These are phyloP conservation scores for Pecoramyces ruminantium DNA, from an alignment of 192 early-diverging fungal genomes.

Conservation along the genomic window DNA sequence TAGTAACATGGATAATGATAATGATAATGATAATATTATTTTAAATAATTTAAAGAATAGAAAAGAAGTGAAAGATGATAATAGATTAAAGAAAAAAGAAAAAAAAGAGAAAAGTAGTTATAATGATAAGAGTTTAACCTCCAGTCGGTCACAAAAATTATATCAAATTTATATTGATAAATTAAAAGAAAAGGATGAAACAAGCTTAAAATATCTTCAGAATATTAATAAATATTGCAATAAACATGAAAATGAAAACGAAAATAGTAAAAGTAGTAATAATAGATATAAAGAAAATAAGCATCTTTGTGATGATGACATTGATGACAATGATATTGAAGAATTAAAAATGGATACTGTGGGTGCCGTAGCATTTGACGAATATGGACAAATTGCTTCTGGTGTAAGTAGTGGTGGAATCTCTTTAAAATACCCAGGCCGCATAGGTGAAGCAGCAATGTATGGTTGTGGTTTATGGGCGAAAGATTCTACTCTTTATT, in stretches of 20 bases:
- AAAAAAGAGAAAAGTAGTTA: slow-evolving; percentile 19
- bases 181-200: too few relatives aligned
- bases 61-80: slow-evolving; percentile 15
- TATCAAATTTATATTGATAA: too few relatives aligned
- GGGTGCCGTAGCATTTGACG: slow-evolving; percentile 62
- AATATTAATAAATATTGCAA: background rate
- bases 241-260: background rate
- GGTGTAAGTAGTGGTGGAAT: slow-evolving; percentile 81
- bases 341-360: slow-evolving; percentile 64
- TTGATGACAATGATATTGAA: slow-evolving; percentile 5
- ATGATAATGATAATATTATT: too few relatives aligned
- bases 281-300: too few relatives aligned
- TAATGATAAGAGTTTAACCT: slow-evolving; percentile 2
- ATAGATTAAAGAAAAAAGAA: slow-evolving; percentile 24
- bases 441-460: slow-evolving; percentile 75
- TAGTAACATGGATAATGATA: too few relatives aligned
- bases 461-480: slow-evolving; percentile 75
- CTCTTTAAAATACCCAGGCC: slow-evolving; percentile 60
- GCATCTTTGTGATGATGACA: too few relatives aligned
- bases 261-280: background rate
- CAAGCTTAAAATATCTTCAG: background rate
- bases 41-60: background rate
- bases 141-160: too few relatives aligned
- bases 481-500: background rate
- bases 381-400: slow-evolving; percentile 35